Percentiles rank a stretch among this genome's conserved stretches.
These are phyloP conservation scores for Purshia tridentata DNA, from an alignment of 306 rosid genomes.

Conservation along the genomic window DNA sequence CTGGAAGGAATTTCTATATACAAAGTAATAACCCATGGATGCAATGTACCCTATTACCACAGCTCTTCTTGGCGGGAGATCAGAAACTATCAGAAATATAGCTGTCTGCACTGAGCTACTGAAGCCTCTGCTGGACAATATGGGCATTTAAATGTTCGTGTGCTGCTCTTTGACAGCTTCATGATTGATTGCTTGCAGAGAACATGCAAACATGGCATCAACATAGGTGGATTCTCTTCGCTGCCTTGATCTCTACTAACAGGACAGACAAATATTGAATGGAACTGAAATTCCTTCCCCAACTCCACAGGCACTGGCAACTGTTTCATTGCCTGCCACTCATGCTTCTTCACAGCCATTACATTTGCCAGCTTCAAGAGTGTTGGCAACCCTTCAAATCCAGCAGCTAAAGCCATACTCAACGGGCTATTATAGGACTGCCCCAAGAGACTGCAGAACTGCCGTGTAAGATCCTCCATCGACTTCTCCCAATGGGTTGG, in stretches of 20 bases:
- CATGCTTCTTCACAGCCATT: conserved; percentile 85
- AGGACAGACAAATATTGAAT: conserved; percentile 85
- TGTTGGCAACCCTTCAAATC: conserved; percentile 77
- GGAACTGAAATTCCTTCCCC: conserved; percentile 84
- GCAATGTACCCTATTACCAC: conserved; percentile 15
- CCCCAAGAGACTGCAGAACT: conserved; percentile 66
- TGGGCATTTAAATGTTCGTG: conserved; percentile 74
- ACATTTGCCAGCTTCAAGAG: conserved; percentile 76
- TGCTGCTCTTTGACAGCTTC: conserved; percentile 70
- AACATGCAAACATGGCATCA: conserved; percentile 81
- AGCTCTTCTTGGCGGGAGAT: background rate
- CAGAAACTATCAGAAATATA: conserved; percentile 50
- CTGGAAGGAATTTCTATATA: conserved; percentile 42
- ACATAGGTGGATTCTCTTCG: conserved; percentile 84
- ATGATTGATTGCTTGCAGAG: conserved; percentile 84
- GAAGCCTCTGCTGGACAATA: conserved; percentile 71
- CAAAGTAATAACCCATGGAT: conserved; percentile 32
- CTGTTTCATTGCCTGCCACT: conserved; percentile 80
- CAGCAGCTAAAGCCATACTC: conserved; percentile 69
- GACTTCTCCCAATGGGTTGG: conserved; percentile 64
- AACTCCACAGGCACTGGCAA: conserved; percentile 79
- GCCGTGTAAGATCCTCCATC: conserved; percentile 61
- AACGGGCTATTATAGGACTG: conserved; percentile 65
- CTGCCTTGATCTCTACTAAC: conserved; percentile 83
- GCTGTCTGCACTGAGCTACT: conserved; percentile 58